phyloP scores from a whole-genome alignment of 306 rosid species.

The Clitoria ternatea region DNA sequence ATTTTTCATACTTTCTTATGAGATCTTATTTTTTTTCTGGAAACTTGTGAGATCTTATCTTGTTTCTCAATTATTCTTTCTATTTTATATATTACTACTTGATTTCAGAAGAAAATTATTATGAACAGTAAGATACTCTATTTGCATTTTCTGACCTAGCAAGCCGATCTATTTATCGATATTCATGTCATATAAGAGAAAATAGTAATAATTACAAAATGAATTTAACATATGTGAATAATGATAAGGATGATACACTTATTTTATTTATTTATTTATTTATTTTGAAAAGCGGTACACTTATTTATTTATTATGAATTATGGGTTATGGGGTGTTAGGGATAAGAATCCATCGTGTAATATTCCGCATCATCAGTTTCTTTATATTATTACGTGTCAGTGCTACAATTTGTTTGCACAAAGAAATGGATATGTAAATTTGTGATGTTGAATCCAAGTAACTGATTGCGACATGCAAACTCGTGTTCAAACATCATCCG shows the following conservation, averaged over 20 bases:
- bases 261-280: no score
- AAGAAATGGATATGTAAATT: neutral
- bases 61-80: no score
- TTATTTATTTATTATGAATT: no score
- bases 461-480: neutral
- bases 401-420: neutral
- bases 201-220: neutral
- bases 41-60: no score
- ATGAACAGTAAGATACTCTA: no score
- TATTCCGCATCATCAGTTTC: neutral
- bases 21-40: no score
- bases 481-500: neutral
- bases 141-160: no score
- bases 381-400: neutral
- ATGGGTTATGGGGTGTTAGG: no score
- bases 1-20: no score
- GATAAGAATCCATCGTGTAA: conserved; percentile 19
- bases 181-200: neutral
- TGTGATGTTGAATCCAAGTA: neutral
- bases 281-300: neutral
- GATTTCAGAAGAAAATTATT: no score
- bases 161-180: no score
- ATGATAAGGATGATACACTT: neutral
- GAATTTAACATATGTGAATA: neutral
- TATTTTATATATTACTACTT: no score